phyloP scores from a whole-genome alignment of 768 basidiomycete species.

The Albatrellus ellisii region DNA sequence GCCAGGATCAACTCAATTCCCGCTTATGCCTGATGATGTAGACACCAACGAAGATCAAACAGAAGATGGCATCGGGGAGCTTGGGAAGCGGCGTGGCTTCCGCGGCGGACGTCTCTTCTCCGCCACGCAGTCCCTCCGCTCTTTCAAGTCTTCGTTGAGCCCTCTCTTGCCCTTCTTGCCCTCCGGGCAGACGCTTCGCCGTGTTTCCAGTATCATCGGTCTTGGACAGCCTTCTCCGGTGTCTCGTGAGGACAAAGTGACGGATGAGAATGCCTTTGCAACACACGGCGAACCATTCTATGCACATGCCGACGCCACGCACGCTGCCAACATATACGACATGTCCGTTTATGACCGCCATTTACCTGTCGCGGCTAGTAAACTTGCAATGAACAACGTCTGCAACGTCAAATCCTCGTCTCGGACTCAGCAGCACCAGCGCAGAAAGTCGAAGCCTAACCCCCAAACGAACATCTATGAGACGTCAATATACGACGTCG shows the following conservation, averaged over 20 bases:
- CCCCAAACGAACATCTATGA: background rate
- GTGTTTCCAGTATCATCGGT: background rate
- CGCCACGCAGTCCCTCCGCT: background rate
- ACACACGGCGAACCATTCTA: background rate
- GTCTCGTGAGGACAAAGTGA: background rate
- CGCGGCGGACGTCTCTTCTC: background rate
- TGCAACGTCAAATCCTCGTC: background rate
- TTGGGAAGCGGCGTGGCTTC: background rate
- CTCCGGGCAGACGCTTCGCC: background rate
- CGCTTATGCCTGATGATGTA: too few relatives aligned
- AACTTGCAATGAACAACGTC: background rate
- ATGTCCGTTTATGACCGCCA: background rate
- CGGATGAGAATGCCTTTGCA: background rate
- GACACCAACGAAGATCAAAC: too few relatives aligned
- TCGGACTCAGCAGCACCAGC: too few relatives aligned
- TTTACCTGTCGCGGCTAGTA: background rate
- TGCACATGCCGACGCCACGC: background rate
- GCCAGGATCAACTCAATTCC: too few relatives aligned
- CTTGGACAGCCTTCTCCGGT: background rate
- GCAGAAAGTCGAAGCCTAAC: too few relatives aligned
- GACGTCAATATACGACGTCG: background rate
- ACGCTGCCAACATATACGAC: background rate
- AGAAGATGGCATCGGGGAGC: too few relatives aligned
- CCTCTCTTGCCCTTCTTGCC: background rate
- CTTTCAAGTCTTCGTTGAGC: background rate